Conservation (phyloP, 495 filamentous ascomycete species). For the Aspergillus conjunctus region DNA sequence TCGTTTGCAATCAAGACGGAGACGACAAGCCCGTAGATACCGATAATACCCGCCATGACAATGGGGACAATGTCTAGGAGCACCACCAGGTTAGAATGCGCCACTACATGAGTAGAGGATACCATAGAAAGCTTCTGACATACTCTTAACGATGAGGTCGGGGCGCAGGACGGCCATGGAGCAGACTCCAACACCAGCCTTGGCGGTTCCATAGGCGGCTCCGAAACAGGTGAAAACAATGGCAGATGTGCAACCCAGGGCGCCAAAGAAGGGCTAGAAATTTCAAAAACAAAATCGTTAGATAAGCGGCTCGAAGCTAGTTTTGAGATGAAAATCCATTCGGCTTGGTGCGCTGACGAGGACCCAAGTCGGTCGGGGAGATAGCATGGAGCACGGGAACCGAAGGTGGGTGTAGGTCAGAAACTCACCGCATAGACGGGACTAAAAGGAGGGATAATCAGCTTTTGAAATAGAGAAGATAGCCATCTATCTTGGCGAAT, state of each 20-base stretch:
- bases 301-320: neutral
- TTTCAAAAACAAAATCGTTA: slow-evolving; percentile 30
- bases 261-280: slow-evolving; percentile 94
- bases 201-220: slow-evolving; percentile 97
- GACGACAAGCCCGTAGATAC: slow-evolving; percentile 99
- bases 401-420: neutral
- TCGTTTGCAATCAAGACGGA: slow-evolving; percentile 96
- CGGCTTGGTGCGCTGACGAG: neutral
- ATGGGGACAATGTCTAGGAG: slow-evolving; percentile 92
- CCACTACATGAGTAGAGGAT: neutral
- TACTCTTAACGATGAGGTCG: slow-evolving; percentile 99
- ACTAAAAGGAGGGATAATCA: slow-evolving; percentile 57
- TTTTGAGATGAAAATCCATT: slow-evolving; percentile 1
- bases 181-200: slow-evolving; percentile 98
- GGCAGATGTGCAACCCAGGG: slow-evolving; percentile 97
- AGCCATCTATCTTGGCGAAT: slow-evolving; percentile 22
- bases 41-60: slow-evolving; percentile 99
- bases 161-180: slow-evolving; percentile 97
- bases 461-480: slow-evolving; percentile 29
- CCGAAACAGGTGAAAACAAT: slow-evolving; percentile 99
- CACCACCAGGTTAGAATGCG: slow-evolving; percentile 22
- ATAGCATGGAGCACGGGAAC: slow-evolving; percentile 30
- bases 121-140: slow-evolving; percentile 33
- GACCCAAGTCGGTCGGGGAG: slow-evolving; percentile 15
- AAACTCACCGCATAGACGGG: slow-evolving; percentile 98